A percentile compares a stretch with the other conserved stretches of the same genome.
Conservation (phyloP, 768 basidiomycete species). For the Pleurotus ostreatus region DNA sequence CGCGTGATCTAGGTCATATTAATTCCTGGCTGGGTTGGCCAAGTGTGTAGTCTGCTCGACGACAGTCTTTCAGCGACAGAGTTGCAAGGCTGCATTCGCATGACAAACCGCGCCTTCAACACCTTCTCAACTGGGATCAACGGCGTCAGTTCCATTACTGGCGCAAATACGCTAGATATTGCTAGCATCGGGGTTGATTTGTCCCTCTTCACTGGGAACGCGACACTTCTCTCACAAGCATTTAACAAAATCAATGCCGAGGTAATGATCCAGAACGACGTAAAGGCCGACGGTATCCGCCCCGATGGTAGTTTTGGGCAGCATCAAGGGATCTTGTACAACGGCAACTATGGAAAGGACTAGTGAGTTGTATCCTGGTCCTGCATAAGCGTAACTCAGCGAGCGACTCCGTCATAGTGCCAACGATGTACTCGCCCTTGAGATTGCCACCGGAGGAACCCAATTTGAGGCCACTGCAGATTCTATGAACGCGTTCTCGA, state of each 20-base stretch:
- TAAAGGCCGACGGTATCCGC: conserved; percentile 41
- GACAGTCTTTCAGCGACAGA: conserved; percentile 30
- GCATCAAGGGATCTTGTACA: conserved; percentile 43
- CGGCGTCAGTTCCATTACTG: conserved; percentile 39
- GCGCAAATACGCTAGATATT: conserved; percentile 53
- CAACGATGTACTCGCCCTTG: conserved; percentile 45
- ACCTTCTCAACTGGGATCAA: conserved; percentile 31
- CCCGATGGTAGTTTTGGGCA: conserved; percentile 21
- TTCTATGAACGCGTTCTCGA: conserved; percentile 32
- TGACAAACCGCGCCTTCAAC: conserved; percentile 38
- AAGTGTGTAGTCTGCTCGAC: conserved; percentile 42
- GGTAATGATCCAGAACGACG: conserved; percentile 30
- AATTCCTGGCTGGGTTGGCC: conserved; percentile 45
- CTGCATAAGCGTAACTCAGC: too few relatives aligned
- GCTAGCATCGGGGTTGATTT: conserved; percentile 40
- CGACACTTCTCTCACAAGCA: conserved; percentile 25
- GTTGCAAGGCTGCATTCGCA: conserved; percentile 30
- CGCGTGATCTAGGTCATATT: conserved; percentile 37
- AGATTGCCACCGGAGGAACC: conserved; percentile 42
- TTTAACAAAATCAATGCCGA: conserved; percentile 35
- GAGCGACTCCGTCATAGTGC: conserved; percentile 19
- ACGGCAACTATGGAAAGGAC: conserved; percentile 33
- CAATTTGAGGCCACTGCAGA: conserved; percentile 23
- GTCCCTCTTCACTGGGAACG: conserved; percentile 25
- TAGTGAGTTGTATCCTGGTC: conserved; percentile 7